These are phyloP conservation scores for Conticribra weissflogii DNA, from an alignment of 108 stramenopile genomes.

Conservation along the genomic window DNA sequence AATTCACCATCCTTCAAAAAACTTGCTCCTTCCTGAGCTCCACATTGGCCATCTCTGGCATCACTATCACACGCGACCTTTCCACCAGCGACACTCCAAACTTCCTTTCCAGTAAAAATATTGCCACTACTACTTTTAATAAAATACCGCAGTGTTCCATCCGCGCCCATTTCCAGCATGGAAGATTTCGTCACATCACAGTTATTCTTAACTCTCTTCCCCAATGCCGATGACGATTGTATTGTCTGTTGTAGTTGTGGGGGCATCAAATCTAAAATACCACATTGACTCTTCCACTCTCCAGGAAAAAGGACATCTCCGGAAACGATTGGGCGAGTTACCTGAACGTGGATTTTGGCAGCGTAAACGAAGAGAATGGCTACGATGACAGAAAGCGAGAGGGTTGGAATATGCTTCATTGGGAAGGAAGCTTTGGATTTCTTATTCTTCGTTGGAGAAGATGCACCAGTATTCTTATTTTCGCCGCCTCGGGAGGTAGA, in stretches of 20 bases:
- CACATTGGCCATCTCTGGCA: too few relatives aligned
- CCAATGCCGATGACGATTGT: neutral
- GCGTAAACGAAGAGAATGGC: constrained; percentile 14
- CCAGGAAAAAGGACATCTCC: constrained; percentile 26
- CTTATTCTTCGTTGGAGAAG: too few relatives aligned
- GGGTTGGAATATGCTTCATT: constrained; percentile 10
- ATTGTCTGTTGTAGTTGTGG: neutral
- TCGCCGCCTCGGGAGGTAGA: too few relatives aligned
- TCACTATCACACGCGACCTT: too few relatives aligned
- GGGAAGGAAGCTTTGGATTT: too few relatives aligned
- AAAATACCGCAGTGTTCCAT: constrained; percentile 36
- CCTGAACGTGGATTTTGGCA: constrained; percentile 17
- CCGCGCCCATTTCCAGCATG: constrained; percentile 35
- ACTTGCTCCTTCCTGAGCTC: too few relatives aligned
- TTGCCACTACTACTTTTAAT: constrained; percentile 9
- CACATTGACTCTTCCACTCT: constrained; percentile 43
- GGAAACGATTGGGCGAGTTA: constrained; percentile 19
- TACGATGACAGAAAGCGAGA: constrained; percentile 7
- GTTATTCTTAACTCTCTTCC: constrained; percentile 6
- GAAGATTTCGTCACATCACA: constrained; percentile 24
- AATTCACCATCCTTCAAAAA: too few relatives aligned
- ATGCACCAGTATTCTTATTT: too few relatives aligned
- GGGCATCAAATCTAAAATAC: constrained; percentile 33
- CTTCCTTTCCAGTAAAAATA: constrained; percentile 9
- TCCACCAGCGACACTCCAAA: constrained; percentile 9